Conservation (phyloP, 345 rosid genomes). For the Salix udensis region DNA sequence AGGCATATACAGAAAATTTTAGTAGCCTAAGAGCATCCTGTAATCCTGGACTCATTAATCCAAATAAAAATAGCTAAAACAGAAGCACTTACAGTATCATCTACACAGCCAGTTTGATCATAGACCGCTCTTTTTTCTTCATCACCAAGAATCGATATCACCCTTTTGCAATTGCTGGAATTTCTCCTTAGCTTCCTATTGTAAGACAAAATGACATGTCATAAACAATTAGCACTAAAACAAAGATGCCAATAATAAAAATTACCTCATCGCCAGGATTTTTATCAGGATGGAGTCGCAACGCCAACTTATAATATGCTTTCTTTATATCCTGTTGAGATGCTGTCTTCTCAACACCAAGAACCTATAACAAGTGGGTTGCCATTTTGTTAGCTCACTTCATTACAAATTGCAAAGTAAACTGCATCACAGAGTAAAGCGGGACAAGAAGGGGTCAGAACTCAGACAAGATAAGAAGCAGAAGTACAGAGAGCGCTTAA, state of each 20-base stretch:
- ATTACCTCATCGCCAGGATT: constrained; percentile 81
- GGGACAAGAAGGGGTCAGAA: background rate
- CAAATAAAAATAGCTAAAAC: background rate
- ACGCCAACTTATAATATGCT: constrained; percentile 80
- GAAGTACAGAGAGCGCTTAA: background rate
- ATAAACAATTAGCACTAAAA: background rate
- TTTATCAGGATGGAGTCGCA: constrained; percentile 89
- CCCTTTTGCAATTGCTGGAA: constrained; percentile 96
- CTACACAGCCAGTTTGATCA: constrained; percentile 84
- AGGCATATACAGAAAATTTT: background rate
- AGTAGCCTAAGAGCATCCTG: background rate
- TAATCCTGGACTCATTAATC: background rate
- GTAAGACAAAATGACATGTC: background rate
- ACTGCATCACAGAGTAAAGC: background rate
- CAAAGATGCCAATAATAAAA: background rate
- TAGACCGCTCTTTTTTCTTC: constrained; percentile 76
- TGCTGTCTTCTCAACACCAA: constrained; percentile 68
- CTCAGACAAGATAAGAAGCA: background rate
- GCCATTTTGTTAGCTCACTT: constrained; percentile 1
- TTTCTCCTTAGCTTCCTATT: constrained; percentile 89
- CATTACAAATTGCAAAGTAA: background rate
- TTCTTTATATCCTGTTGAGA: constrained; percentile 81
- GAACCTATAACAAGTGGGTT: constrained; percentile 45
- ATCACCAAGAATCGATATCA: constrained; percentile 83
- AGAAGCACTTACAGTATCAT: constrained; percentile 72